Percentiles rank a stretch among this genome's conserved stretches.
These are phyloP conservation scores for Brassica incana DNA, from an alignment of 345 rosid genomes.

Conservation along the genomic window DNA sequence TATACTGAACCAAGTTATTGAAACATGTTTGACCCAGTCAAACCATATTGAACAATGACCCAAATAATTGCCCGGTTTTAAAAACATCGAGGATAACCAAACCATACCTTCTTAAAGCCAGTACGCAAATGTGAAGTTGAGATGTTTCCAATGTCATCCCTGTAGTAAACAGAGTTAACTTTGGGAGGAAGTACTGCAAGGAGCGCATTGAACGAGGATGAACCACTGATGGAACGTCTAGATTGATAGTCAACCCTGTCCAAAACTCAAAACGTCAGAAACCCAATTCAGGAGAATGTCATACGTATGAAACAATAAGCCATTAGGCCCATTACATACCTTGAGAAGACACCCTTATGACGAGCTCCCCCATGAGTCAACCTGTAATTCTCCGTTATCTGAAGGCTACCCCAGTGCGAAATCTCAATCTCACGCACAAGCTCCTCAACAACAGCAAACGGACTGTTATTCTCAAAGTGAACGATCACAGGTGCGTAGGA, in stretches of 20 bases:
- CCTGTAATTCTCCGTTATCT: constrained; percentile 80
- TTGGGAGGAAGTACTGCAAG: constrained; percentile 86
- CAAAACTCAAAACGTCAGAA: constrained; percentile 31
- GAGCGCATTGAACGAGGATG: constrained; percentile 78
- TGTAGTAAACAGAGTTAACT: constrained; percentile 93
- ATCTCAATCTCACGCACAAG: constrained; percentile 90
- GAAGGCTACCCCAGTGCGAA: constrained; percentile 98
- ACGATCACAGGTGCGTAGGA: constrained; percentile 73
- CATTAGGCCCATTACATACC: constrained; percentile 44
- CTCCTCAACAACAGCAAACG: constrained; percentile 98
- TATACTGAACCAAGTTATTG: too few species aligned
- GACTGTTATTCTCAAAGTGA: constrained; percentile 92
- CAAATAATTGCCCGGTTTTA: too few species aligned
- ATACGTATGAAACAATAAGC: constrained; percentile 3
- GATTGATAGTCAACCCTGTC: constrained; percentile 97
- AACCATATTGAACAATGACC: too few species aligned
- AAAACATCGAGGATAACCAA: background rate
- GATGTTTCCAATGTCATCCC: constrained; percentile 94
- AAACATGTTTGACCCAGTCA: too few species aligned
- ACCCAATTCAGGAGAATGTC: constrained; percentile 12
- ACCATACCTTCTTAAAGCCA: constrained; percentile 56
- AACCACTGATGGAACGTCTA: constrained; percentile 59
- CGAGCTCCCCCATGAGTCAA: constrained; percentile 94
- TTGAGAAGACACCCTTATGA: constrained; percentile 93
- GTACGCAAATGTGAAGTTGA: constrained; percentile 83